Evolutionary conservation across 2,329 filamentous ascomycete genomes (phyloP).

Genomic region (Microascus cirrosus): DNA sequence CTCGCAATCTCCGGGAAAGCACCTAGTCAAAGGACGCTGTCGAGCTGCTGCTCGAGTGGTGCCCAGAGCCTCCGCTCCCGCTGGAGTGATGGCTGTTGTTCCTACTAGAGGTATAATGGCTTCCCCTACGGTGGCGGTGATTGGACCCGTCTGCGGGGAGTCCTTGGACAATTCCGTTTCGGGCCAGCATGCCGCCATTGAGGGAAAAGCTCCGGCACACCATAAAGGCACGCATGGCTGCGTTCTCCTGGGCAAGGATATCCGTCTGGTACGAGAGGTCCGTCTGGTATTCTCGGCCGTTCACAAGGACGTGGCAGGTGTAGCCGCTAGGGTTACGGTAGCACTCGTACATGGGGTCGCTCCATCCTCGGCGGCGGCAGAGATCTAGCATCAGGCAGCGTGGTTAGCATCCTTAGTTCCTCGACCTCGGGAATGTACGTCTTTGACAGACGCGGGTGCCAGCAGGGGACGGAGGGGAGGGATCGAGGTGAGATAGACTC

Average conservation of each 20-base stretch:
- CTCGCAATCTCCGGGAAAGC: neutral
- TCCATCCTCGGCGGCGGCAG: conserved; percentile 90
- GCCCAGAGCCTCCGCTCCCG: conserved; percentile 38
- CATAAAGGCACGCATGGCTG: conserved; percentile 92
- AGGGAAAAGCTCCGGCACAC: conserved; percentile 96
- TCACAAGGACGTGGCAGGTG: conserved; percentile 85
- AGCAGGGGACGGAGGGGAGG: neutral
- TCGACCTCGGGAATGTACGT: neutral
- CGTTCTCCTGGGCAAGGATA: conserved; percentile 77
- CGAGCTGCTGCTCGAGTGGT: conserved; percentile 52
- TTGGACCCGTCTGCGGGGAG: conserved; percentile 44
- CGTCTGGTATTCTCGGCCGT: conserved; percentile 92
- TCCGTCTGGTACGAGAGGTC: conserved; percentile 77
- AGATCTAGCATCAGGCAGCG: conserved; percentile 52
- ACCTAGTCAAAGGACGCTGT: conserved; percentile 46
- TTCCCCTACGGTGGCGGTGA: conserved; percentile 38
- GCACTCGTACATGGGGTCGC: conserved; percentile 78
- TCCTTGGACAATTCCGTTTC: conserved; percentile 58
- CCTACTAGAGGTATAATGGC: conserved; percentile 32
- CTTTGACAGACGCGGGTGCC: neutral
- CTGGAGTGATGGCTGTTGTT: conserved; percentile 26
- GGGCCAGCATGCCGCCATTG: conserved; percentile 81
- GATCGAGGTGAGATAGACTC: neutral
- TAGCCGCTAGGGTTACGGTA: conserved; percentile 66
- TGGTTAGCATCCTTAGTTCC: neutral